phyloP scores from a whole-genome alignment of 2,329 filamentous ascomycete genomes.

The Claviceps maximensis region DNA sequence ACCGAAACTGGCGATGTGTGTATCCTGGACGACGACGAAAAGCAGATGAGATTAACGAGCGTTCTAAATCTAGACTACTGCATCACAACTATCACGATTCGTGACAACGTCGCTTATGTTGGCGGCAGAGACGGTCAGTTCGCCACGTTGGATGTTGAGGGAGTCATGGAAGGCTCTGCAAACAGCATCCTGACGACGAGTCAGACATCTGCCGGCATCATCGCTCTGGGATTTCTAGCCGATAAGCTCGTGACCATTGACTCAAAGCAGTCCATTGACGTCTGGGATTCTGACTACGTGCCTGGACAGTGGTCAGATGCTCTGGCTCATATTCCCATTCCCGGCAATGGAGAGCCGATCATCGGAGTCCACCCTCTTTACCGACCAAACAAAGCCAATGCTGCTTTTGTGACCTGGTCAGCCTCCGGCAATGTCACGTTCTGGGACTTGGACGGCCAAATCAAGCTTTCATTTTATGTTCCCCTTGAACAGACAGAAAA shows the following conservation, averaged over 20 bases:
- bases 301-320: conserved; percentile 26
- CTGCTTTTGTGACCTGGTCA: conserved; percentile 84
- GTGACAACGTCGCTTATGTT: conserved; percentile 48
- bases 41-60: conserved; percentile 56
- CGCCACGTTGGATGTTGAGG: conserved; percentile 36
- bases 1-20: conserved; percentile 86
- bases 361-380: conserved; percentile 59
- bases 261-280: conserved; percentile 58
- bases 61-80: conserved; percentile 54
- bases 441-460: conserved; percentile 64
- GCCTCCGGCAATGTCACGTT: conserved; percentile 66
- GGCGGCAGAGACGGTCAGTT: conserved; percentile 53
- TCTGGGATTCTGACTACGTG: conserved; percentile 38
- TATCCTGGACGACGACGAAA: conserved; percentile 63
- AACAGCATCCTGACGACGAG: conserved; percentile 26
- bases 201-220: conserved; percentile 32
- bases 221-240: conserved; percentile 56
- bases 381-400: conserved; percentile 44
- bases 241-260: conserved; percentile 65
- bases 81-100: conserved; percentile 53
- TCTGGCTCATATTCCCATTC: conserved; percentile 39
- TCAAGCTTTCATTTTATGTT: conserved; percentile 50
- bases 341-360: conserved; percentile 51
- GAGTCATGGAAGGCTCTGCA: conserved; percentile 29
- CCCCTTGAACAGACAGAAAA: conserved; percentile 50